Base-by-base conservation (phyloP, 176 grass and related monocot species). In the Sorghum bicolor region DNA sequence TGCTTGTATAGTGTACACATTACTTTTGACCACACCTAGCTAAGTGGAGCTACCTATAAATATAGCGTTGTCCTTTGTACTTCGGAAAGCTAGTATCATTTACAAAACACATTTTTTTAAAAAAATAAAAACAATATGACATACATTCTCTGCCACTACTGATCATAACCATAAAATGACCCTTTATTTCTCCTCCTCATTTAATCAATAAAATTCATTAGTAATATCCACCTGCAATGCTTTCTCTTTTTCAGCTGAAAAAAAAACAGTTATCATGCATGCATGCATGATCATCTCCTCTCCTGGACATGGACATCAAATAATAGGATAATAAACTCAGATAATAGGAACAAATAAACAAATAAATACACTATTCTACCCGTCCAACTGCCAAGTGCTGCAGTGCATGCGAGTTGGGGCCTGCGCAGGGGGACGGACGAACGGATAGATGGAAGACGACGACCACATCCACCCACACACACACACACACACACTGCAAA, bases 11-110 rank as follows among this genome's bases (percentile, higher is more conserved):
- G 61, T 34, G 44, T 19, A 24, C 55, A 75, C 64, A 64, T 68
- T 68, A 25, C 60, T 80, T 80, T 80, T 80, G 78, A 80, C 64
- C 78, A 69, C 16, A 17, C 78, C 62, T 80, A 66, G 19, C 28
- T 47, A 80, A 34, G 30, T 37, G 30, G 64, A 69, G 64, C 20
- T 52, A 10, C 19, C 78, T 52, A 50, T 14, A 53, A 17, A 74
- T 33, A 22, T 75, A 75, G 62, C 15, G 4, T 22, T 80, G 64
- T 69, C 20, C 28, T 34, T 34, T 50, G 63, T 50, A 37, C 43
- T 80, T 80, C 11, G 29, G 30, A 19, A 48, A 67, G 77, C 41
- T 34, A 55, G 16, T 37, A 36, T 37, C 1, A 67, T 80, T 17
- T 28, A 79, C 10, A 4, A 22, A 12, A 16, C 5, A 64, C 41